Conservation (phyloP, 192 early-diverging fungal genomes). For the Linnemannia elongata region DNA sequence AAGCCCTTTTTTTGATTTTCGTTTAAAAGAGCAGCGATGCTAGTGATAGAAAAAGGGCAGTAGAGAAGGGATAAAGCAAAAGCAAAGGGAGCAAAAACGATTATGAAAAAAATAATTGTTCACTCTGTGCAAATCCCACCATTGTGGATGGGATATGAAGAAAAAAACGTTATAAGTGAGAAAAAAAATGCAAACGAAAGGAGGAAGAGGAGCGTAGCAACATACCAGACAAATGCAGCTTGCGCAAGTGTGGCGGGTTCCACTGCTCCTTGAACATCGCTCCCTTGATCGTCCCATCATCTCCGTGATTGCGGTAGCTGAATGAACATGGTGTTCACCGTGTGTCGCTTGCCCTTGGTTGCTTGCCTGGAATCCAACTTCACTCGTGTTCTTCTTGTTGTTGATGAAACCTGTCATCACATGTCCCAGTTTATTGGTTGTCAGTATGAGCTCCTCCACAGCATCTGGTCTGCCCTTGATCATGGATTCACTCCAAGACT, state of each 20-base stretch:
- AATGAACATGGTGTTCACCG: neutral
- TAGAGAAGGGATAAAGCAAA: no score
- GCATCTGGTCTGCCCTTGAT: neutral
- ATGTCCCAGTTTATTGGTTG: neutral
- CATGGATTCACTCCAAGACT: neutral
- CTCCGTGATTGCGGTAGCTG: neutral
- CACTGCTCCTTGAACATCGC: neutral
- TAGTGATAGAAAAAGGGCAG: no score
- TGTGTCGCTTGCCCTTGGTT: neutral
- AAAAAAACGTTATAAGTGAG: no score
- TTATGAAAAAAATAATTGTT: no score
- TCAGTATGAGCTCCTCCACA: neutral
- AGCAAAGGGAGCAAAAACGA: no score
- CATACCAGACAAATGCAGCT: neutral
- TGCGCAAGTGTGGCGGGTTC: neutral
- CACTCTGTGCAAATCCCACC: no score
- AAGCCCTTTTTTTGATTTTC: no score
- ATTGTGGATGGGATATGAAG: no score
- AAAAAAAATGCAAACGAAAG: no score
- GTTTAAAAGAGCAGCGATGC: no score
- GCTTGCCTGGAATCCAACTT: neutral
- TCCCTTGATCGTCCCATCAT: neutral
- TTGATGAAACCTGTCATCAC: neutral
- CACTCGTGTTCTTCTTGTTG: neutral
- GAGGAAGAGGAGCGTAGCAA: neutral